Evolutionary conservation across 305 asterid genomes (phyloP).

Genomic region (Solanum hybrid): DNA sequence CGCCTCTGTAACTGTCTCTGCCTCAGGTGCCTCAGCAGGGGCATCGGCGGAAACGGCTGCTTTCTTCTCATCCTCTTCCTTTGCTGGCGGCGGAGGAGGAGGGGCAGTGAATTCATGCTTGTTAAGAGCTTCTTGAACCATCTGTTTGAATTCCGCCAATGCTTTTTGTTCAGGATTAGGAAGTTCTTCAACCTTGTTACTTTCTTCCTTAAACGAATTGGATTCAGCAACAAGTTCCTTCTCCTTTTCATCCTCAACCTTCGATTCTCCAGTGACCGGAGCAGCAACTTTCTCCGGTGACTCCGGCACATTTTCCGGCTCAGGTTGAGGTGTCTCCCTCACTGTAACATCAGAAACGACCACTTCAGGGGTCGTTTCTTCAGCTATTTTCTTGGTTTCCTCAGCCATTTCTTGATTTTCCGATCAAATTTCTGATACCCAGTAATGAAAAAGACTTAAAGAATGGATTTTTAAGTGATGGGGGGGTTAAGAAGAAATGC

Average conservation of each 20-base stretch:
- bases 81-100: constrained; percentile 21
- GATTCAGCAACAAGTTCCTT: constrained; percentile 31
- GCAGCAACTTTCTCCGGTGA: background rate
- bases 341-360: constrained; percentile 14
- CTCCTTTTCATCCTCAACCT: constrained; percentile 6
- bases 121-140: constrained; percentile 50
- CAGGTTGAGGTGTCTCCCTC: constrained; percentile 1
- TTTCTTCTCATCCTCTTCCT: constrained; percentile 29
- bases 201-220: constrained; percentile 57
- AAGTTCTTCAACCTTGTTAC: constrained; percentile 65
- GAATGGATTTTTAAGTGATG: background rate
- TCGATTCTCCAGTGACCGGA: background rate
- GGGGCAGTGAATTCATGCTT: constrained; percentile 60
- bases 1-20: no score
- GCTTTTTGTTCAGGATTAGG: constrained; percentile 67
- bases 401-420: constrained; percentile 12
- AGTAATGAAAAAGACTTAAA: background rate
- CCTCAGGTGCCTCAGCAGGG: constrained; percentile 15
- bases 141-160: constrained; percentile 47
- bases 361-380: constrained; percentile 3
- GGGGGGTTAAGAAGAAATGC: background rate
- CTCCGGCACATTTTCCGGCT: background rate
- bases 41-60: constrained; percentile 7
- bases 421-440: background rate
- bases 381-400: constrained; percentile 11